Evolutionary conservation across 2,329 filamentous ascomycete genomes (phyloP).

Genomic region (Ambrosiella xylebori): DNA sequence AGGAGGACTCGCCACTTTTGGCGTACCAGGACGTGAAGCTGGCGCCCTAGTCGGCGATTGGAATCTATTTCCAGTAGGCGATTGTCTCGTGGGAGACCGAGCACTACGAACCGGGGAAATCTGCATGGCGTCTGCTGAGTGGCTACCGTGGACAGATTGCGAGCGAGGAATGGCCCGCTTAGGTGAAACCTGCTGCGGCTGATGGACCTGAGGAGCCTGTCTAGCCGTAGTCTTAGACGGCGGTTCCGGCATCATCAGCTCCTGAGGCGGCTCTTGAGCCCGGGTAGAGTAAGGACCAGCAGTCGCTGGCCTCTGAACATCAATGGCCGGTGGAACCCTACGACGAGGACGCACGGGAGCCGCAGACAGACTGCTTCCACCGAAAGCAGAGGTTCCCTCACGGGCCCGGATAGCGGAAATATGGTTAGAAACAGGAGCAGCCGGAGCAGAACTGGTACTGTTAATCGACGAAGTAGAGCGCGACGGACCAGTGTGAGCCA

Average conservation of each 20-base stretch:
- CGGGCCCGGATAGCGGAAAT: slow-evolving; percentile 15
- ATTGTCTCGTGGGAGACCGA: slow-evolving; percentile 6
- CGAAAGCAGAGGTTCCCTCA: slow-evolving; percentile 28
- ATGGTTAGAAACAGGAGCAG: slow-evolving; percentile 16
- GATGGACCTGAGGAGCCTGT: slow-evolving; percentile 17
- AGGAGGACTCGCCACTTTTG: slow-evolving; percentile 8
- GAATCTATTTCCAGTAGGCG: slow-evolving; percentile 2
- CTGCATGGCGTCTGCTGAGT: slow-evolving; percentile 8
- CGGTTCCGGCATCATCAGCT: slow-evolving; percentile 20
- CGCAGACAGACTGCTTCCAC: slow-evolving; percentile 42
- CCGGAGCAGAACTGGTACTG: slow-evolving; percentile 18
- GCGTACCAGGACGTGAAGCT: slow-evolving; percentile 6
- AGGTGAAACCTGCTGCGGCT: slow-evolving; percentile 30
- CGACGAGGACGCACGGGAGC: slow-evolving; percentile 45
- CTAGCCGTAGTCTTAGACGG: slow-evolving; percentile 29
- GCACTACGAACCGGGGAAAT: slow-evolving; percentile 2
- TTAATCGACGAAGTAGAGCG: slow-evolving; percentile 23
- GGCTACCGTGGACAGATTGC: slow-evolving; percentile 13
- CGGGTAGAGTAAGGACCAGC: slow-evolving; percentile 49
- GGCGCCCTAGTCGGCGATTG: slow-evolving; percentile 6
- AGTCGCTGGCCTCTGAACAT: slow-evolving; percentile 41
- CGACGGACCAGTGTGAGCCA: slow-evolving; percentile 42
- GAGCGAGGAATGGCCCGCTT: slow-evolving; percentile 30
- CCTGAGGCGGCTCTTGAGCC: slow-evolving; percentile 29
- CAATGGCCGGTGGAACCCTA: slow-evolving; percentile 35